Base-by-base conservation (phyloP, 139 green algal species). In the Nannochloris sp. region DNA sequence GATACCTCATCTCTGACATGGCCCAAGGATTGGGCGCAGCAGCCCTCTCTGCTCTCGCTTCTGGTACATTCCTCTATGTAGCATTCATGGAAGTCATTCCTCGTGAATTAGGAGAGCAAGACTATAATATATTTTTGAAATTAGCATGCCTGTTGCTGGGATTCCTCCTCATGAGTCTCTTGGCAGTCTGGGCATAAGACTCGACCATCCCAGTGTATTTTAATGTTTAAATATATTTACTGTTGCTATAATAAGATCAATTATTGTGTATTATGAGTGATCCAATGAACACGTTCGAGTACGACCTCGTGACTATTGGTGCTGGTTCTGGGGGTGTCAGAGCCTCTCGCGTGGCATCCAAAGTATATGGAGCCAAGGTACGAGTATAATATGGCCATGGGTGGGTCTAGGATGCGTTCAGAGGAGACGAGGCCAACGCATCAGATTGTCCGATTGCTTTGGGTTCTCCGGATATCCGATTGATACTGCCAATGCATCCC, bases 291-390 rank as follows among this genome's bases (percentile, higher is more conserved):
- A 23, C 17, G n/a, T 28, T 53, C 17, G 46, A 85, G 1, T 97
- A 87, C 64, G 91, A 97, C 63, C 57, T 97, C 5, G 77, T 97
- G 51, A 91, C 82, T 5, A 92, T 97, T 23, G 91, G 91, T 1
- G 91, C 90, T 0, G 91, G 91, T 53, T 89, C 74, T 60, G 91
- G 91, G 10, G 90, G 89, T 43, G 84, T 93, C 29, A 79, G 89
- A 10, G 84, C 74, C 23, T 89, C 88, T 2, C 78, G 91, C 17
- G 79, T 90, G 48, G 67, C 83, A 4, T 63, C 87, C 2, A 68
- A 50, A 37, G 43, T 25, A 0, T 89, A 92, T 66, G 83, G 80
- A 6, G 62, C 63, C 20, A 78, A 78, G 71, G 71, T 73, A 46
- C 11, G 49, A 9, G 6, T 49, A 28, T 73, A 14, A 49, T 56